Conservation (phyloP, 2,329 filamentous ascomycete species). For the Phialophora macrospora region DNA sequence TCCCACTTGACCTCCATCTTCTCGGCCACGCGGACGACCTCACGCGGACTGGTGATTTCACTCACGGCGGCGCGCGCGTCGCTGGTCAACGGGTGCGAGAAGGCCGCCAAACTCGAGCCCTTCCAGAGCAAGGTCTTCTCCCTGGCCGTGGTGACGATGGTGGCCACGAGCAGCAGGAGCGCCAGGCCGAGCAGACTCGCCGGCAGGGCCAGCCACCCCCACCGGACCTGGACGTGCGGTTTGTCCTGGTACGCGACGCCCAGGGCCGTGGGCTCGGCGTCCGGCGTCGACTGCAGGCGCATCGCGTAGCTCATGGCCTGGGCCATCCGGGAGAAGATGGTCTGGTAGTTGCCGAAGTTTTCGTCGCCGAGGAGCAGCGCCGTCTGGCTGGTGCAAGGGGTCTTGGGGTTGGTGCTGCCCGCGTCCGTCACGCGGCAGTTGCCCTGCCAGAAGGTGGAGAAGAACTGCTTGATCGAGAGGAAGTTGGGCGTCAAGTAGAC, state of each 20-base stretch:
- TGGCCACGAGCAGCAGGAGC: conserved; percentile 11
- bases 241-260: conserved; percentile 15
- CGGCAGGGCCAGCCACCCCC: conserved; percentile 17
- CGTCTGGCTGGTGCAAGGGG: background rate
- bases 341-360: conserved; percentile 5
- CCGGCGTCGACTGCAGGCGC: background rate
- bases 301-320: conserved; percentile 13
- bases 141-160: conserved; percentile 8
- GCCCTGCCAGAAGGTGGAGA: conserved; percentile 10
- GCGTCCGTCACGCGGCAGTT: background rate
- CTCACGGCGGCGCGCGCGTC: conserved; percentile 9
- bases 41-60: conserved; percentile 11
- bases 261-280: conserved; percentile 4
- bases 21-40: conserved; percentile 14
- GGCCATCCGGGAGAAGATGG: conserved; percentile 10
- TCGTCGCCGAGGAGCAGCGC: background rate
- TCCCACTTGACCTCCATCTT: conserved; percentile 19
- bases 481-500: conserved; percentile 6
- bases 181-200: conserved; percentile 15
- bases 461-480: background rate
- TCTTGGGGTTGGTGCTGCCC: background rate
- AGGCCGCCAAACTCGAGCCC: conserved; percentile 11
- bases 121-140: conserved; percentile 18
- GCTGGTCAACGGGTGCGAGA: conserved; percentile 18
- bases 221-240: conserved; percentile 13